Conservation (phyloP, 371 early-diverging fungal genomes). For the Coelomomyces lativittatus region DNA sequence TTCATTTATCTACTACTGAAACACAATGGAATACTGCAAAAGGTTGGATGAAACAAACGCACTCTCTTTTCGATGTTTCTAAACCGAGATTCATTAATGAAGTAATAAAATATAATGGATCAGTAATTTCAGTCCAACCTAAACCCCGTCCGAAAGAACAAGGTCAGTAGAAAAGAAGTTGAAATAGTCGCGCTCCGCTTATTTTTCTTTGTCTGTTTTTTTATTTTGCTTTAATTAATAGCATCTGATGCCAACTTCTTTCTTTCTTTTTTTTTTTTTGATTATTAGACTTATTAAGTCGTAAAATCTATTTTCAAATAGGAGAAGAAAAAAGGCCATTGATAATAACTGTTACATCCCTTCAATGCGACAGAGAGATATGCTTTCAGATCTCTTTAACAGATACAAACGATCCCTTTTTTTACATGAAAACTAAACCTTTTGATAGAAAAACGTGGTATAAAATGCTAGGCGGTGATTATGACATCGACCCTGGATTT, state of each 20-base stretch:
- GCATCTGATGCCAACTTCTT: neutral
- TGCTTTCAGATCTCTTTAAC: neutral
- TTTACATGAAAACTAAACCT: neutral
- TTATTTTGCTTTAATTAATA: neutral
- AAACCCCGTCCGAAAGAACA: no score
- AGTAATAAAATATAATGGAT: no score
- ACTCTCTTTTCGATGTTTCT: no score
- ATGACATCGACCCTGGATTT: neutral
- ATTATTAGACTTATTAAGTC: neutral
- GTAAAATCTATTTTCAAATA: neutral
- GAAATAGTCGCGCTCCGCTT: no score
- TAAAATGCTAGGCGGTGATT: neutral
- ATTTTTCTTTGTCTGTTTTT: no score
- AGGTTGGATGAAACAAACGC: no score
- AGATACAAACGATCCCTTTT: neutral
- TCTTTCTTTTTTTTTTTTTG: neutral
- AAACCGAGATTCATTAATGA: no score
- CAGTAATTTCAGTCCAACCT: no score
- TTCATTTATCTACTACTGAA: no score
- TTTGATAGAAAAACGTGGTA: neutral
- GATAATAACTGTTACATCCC: neutral
- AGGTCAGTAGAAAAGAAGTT: no score
- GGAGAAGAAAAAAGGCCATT: neutral
- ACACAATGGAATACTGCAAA: no score
- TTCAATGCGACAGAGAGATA: neutral